Base-by-base conservation (phyloP, 2,329 filamentous ascomycete genomes). In the Shiraia sp. region DNA sequence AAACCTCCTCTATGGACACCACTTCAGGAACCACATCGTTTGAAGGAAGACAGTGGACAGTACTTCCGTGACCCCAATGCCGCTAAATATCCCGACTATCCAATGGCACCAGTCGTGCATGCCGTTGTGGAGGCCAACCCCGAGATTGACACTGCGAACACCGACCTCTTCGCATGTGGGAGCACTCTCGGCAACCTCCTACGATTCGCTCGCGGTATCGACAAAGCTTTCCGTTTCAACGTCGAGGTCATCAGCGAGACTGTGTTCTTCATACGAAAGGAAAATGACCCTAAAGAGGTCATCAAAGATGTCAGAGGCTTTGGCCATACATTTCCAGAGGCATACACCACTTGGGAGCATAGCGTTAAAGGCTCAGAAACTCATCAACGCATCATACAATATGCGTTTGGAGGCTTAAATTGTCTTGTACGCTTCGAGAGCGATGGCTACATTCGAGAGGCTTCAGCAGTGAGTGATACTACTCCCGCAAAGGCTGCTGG, bases 271-370 rank as follows among this genome's bases (percentile, higher is more conserved):
- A 63, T 84, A 10, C 79, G 85, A 1, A 74, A 79, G 15, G 83
- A 86, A 53, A 82, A 80, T 31, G 76, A 78, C 0, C 81, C 83
- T 0, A 77, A 63, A 0, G 80, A 85, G 50, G 57, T 73, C 0
- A 81, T 88, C 4, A 51, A 67, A 0, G 72, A 72, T n/a, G 67
- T 88, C 0, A 53, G 53, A 12, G 86, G 85, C 0, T 87, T 75
- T 51, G 84, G 85, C 0, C 83, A 88, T 51, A 76, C 80, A 0
- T 88, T 89, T 49, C 82, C 81, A 0, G 81, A 87, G 33, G 73
- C 74, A 1, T 83, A 87, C 55, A 88, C 86, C 0, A 80, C 74
- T 0, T 88, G 84, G 83, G 77, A 79, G 8, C 9, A 53, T 0
- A 74, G 73, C 1, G 77, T 82, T 0, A 74, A 72, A 32, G 72